Evolutionary conservation across 2,329 filamentous ascomycete species (phyloP).

Genomic region (Aspergillus pseudoterreus): DNA sequence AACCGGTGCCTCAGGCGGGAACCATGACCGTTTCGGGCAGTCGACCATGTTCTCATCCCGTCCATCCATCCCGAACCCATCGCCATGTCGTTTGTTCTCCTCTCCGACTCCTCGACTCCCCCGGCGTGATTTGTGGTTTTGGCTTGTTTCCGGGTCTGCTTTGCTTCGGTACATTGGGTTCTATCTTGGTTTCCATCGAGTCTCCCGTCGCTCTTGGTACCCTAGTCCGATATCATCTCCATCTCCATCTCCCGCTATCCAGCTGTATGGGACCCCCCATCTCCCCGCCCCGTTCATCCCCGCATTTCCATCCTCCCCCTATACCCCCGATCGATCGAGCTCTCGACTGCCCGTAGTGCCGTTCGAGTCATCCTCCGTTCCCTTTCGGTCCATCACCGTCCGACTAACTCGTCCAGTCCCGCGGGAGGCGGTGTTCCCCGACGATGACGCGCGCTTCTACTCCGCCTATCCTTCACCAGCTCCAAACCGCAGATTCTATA

Average conservation of each 20-base stretch:
- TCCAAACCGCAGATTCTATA: slow-evolving; percentile 50
- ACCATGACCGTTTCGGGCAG: too few species aligned
- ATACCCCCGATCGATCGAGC: neutral
- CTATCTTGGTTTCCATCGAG: neutral
- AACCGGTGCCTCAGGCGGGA: too few species aligned
- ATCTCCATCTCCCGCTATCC: too few species aligned
- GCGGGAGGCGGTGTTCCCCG: slow-evolving; percentile 29
- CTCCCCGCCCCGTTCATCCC: neutral
- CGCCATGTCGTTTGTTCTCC: too few species aligned
- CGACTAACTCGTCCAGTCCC: slow-evolving; percentile 9
- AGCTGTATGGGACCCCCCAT: neutral
- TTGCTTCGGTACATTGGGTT: neutral
- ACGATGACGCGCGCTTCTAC: slow-evolving; percentile 55
- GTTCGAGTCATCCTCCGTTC: neutral
- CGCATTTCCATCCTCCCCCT: neutral
- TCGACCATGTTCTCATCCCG: too few species aligned
- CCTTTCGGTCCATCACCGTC: neutral
- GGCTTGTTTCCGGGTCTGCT: too few species aligned
- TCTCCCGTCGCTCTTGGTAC: neutral
- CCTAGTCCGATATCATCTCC: too few species aligned
- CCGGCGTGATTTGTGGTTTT: too few species aligned
- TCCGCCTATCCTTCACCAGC: slow-evolving; percentile 54
- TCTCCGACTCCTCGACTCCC: too few species aligned
- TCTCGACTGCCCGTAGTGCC: neutral
- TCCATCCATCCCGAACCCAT: too few species aligned